Conservation (phyloP, 73 alveolate genomes). For the Diophrys sp. region DNA sequence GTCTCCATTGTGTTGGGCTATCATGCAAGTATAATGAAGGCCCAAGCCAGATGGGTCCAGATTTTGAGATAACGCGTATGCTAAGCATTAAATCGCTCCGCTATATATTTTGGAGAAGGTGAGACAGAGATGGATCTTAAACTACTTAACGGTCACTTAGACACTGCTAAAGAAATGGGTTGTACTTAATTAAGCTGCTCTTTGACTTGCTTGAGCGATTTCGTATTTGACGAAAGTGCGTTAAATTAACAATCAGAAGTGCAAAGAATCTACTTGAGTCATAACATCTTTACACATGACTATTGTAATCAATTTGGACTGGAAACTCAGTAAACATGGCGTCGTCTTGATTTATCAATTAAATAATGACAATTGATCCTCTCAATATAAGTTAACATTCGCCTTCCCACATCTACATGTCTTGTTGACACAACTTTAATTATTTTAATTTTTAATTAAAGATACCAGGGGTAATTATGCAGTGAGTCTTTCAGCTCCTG, state of each 20-base stretch:
- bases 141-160: constrained; percentile 37
- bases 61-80: constrained; percentile 3
- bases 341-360: constrained; percentile 22
- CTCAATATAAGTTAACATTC: constrained; percentile 24
- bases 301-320: constrained; percentile 20
- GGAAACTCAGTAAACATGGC: constrained; percentile 17
- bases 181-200: constrained; percentile 50
- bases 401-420: constrained; percentile 46
- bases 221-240: constrained; percentile 17
- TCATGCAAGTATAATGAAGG: constrained; percentile 95
- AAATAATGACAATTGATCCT: constrained; percentile 11
- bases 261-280: constrained; percentile 42
- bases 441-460: too few species aligned
- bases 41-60: constrained; percentile 68
- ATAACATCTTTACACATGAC: constrained; percentile 26
- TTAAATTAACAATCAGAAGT: constrained; percentile 3
- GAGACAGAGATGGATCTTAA: constrained; percentile 16
- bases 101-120: constrained; percentile 15
- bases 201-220: constrained; percentile 59
- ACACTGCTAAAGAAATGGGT: constrained; percentile 47
- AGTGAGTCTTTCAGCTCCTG: constrained; percentile 60
- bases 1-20: constrained; percentile 89
- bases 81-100: constrained; percentile 31
- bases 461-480: too few species aligned
- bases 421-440: too few species aligned